phyloP scores from a whole-genome alignment of 2,329 filamentous ascomycete genomes.

The Ramularia endophylla region DNA sequence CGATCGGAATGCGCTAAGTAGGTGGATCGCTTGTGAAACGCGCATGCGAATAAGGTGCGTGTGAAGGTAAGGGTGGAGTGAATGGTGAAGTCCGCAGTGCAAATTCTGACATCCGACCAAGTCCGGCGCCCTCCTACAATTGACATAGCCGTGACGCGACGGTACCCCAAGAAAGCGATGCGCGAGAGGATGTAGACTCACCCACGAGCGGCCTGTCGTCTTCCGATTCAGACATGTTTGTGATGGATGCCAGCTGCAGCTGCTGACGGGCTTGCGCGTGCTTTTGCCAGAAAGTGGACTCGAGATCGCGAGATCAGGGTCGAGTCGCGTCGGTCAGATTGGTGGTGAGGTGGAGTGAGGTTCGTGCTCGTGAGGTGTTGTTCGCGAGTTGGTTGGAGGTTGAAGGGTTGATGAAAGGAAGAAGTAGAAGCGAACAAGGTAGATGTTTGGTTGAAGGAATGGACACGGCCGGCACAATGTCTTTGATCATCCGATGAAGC shows the following conservation, averaged over 20 bases:
- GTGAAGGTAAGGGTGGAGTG: conserved; percentile 6
- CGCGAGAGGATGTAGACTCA: conserved; percentile 19
- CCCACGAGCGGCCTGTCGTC: conserved; percentile 30
- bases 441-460: no score
- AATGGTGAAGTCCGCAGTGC: conserved; percentile 11
- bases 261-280: neutral
- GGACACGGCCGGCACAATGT: no score
- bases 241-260: conserved; percentile 2
- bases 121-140: conserved; percentile 20
- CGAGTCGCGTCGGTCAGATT: no score
- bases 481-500: no score
- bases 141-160: conserved; percentile 19
- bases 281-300: conserved; percentile 3
- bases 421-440: conserved; percentile 7
- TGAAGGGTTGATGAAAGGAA: conserved; percentile 1
- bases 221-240: conserved; percentile 30
- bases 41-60: conserved; percentile 1
- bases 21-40: neutral
- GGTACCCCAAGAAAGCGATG: conserved; percentile 6
- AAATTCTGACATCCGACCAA: conserved; percentile 22
- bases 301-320: neutral
- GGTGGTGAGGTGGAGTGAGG: conserved; percentile 2
- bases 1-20: no score
- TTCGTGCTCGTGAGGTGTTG: neutral
- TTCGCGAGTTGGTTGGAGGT: conserved; percentile 3